Base-by-base conservation (phyloP, 345 rosid genomes). In the Acer negundo region DNA sequence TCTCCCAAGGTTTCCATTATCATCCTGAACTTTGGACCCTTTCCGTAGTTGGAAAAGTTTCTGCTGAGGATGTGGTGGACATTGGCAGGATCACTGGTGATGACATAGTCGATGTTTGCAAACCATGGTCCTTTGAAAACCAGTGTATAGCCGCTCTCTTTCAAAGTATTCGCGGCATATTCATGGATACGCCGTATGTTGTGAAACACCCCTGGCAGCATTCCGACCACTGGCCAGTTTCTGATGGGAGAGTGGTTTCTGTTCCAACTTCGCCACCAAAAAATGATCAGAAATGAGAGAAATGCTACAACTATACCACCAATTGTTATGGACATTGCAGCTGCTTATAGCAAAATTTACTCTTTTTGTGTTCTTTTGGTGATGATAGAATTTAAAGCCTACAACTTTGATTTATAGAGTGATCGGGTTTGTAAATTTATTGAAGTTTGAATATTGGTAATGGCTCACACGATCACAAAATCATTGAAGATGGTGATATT, bases 1-100 rank as follows among this genome's bases (percentile, higher is more conserved):
- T 82, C 80, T 20, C 84, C 82, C 2, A 78, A 15, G 0, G 62
- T 64, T 31, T 82, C 81, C 10, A 80, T 72, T 3, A 82, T 72
- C 20, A 78, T 55, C 42, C 56, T 78, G 47, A 67, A 73, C 2
- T 78, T 80, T 0, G 65, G 6, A 0, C 83, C 86, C 8, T 77
- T 83, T 0, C 47, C 67, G 10, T 78, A 83, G 75, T 81, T 82
- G 10, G 11, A 6, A 5, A 73, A 82, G 65, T 80, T 80, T 26
- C 35, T 73, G 70, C 46, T 64, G 47, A 68, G 10, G 2, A 81
- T 73, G 58, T 79, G 65, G 17, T 77, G 56, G 2, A 83, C 22
- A 15, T 76, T 74, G 10, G 8, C 2, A 1, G 84, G 80, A 61
- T 81, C 76, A 11, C 77, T 13, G 3, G 81, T 77, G 3, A 79